A percentile compares a stretch with the other conserved stretches of the same genome.
phyloP scores from a whole-genome alignment of 1,284 basidiomycete species.

The Marasmius sp. region DNA sequence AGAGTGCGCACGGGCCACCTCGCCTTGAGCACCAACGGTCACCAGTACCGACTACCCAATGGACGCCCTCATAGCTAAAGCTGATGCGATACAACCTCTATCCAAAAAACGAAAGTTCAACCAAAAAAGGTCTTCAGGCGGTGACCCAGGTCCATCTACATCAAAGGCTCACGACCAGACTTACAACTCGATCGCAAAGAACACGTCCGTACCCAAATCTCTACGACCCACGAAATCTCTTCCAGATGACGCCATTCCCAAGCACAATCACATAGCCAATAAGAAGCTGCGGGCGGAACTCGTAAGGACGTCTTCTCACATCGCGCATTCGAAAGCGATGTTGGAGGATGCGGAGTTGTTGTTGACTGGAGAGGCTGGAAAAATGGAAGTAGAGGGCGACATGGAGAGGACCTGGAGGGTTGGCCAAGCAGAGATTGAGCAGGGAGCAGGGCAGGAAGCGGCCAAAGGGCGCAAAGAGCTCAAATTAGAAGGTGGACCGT shows the following conservation, averaged over 20 bases:
- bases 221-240: conserved; percentile 45
- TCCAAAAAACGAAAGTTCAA: conserved; percentile 38
- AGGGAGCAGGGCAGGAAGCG: conserved; percentile 71
- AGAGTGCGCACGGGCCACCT: neutral
- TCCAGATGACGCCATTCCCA: conserved; percentile 39
- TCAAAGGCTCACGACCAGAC: conserved; percentile 35
- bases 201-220: conserved; percentile 61
- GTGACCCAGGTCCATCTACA: conserved; percentile 22
- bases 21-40: neutral
- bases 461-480: conserved; percentile 79
- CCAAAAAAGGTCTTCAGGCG: neutral
- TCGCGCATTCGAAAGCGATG: conserved; percentile 55
- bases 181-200: conserved; percentile 55
- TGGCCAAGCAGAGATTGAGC: conserved; percentile 77
- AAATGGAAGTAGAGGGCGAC: conserved; percentile 71
- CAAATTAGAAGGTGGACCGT: conserved; percentile 86
- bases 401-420: conserved; percentile 91
- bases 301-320: conserved; percentile 56
- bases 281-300: conserved; percentile 75
- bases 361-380: conserved; percentile 64
- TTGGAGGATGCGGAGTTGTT: conserved; percentile 67
- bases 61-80: conserved; percentile 73
- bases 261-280: conserved; percentile 68
- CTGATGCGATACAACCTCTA: conserved; percentile 56
- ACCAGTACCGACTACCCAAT: conserved; percentile 33